Evolutionary conservation across 2,329 filamentous ascomycete species (phyloP), one percentile per base, ranked within the genome.

Genomic region (Botrytis deweyae): DNA sequence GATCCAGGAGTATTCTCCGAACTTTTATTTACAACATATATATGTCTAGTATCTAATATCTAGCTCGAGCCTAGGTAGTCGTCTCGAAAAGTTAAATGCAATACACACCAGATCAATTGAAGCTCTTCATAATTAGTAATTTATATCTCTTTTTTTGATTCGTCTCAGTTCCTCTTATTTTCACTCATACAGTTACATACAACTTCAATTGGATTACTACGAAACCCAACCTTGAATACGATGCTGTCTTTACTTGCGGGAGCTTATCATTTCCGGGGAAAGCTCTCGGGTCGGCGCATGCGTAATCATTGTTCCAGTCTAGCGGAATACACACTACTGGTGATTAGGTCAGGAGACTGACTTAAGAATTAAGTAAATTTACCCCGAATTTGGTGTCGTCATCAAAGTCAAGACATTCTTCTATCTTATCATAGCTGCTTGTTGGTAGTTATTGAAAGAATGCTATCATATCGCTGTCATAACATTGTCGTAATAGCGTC

Each of bases 301-400:
- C 16, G n/a, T 68, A 46, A 44, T 33, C 16, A 40, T 46, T 46
- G 55, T 20, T 59, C 33, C n/a, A 40, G 38, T 38, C 44, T 25
- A 18, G n/a, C 44, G 14, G 33, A 22, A 49, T 40, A 49, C 58
- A 36, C 29, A 29, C 61, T 58, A 18, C 36, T 69, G 33, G 16
- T 73, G 71, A 69, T 59, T 33, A 52, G 10, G 64, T 69, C 71
- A 69, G 55, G 49, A 69, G 64, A 73, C 66, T 33, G 42, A 20
- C 59, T 29, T 61, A 14, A 42, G 6, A 68, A 25, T 22, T 22
- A 61, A 58, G 22, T 49, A 16, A 6, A 25, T 68, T 25, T 62
- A 42, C 71, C 71, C 64, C 64, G 52, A 55, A 22, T 59, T n/a
- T 44, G 18, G 40, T 29, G 33, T 62, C 52, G 49, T 59, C 52